Conservation (phyloP, 257 asterid genomes). For the Primulina huaijiensis region DNA sequence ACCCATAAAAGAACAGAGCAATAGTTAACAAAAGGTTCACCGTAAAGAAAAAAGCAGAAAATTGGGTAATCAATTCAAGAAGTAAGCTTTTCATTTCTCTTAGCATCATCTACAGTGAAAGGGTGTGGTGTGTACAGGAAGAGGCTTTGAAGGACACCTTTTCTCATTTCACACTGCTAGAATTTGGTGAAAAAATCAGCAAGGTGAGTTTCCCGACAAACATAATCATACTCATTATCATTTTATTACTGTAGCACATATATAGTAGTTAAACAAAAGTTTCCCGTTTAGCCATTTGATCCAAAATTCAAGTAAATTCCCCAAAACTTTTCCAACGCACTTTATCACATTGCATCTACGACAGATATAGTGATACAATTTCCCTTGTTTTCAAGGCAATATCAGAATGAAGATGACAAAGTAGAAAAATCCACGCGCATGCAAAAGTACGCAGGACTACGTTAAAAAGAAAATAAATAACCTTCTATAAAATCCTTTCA, state of each 20-base stretch:
- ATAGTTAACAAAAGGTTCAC: slow-evolving; percentile 3
- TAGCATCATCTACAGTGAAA: background rate
- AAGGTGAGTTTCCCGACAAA: background rate
- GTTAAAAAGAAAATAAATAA: slow-evolving; percentile 17
- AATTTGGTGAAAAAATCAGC: background rate
- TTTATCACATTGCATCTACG: background rate
- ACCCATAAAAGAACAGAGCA: background rate
- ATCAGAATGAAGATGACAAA: background rate
- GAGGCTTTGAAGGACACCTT: background rate
- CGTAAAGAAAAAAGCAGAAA: slow-evolving; percentile 15
- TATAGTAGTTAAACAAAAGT: background rate
- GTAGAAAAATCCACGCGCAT: slow-evolving; percentile 3
- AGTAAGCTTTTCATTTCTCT: background rate
- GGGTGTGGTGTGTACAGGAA: background rate
- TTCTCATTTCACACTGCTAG: slow-evolving; percentile 11
- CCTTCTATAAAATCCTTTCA: slow-evolving; percentile 98
- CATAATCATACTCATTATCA: background rate
- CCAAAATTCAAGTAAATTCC: background rate
- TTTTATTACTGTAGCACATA: background rate
- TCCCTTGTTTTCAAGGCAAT: background rate
- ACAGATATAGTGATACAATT: background rate
- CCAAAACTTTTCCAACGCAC: background rate
- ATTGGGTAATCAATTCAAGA: slow-evolving; percentile 12
- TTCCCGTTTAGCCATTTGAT: background rate
- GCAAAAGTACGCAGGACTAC: background rate